Base-by-base conservation (phyloP, 1,284 basidiomycete species). In the Microbotryum silenes-acaulis region DNA sequence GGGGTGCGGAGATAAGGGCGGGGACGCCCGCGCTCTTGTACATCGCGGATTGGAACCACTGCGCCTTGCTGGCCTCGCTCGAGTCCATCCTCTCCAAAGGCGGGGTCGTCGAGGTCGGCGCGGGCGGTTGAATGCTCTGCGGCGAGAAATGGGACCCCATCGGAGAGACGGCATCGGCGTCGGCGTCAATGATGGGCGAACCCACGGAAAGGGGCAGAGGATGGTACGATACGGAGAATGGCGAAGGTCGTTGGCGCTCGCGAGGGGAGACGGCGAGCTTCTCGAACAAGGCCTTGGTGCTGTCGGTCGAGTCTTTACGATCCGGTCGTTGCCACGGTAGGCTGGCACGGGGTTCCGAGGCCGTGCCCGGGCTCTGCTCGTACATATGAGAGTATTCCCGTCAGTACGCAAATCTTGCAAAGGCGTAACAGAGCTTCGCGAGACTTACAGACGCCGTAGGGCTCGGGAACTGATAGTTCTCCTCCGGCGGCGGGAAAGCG, bases 391-490 rank as follows among this genome's bases (percentile, higher is more conserved):
- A 18, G 14, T 4, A 16, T 16, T 12, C 4, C 3, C 20, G 21
- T 53, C n/a, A 37, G 51, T 20, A 16, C 12, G 14, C 14, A 9
- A 14, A 33, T 42, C 12, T 21, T 21, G 20, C 21, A 21, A 21
- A 21, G 6, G 2, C 6, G 6, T 21, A 8, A 14, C 25, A 45
- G 6, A n/a, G 44, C 12, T 21, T 31, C 9, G 31, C 5, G 16
- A 8, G 10, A 37, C 50, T 46, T 21, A 59, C 29, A n/a, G 37
- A 27, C 20, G 44, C 9, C 23, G 44, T 45, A 12, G 67, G 56
- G 12, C 14, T 21, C 18, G 65, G 65, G 47, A 66, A 66, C 53
- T 62, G 57, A 33, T 68, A 66, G 8, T 51, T 62, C 20, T 50
- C 46, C 16, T 58, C 45, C 4, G 67, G 62, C 3, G 58, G 57